Conservation (phyloP, 257 asterid genomes). For the Solanum tarapatanum region DNA sequence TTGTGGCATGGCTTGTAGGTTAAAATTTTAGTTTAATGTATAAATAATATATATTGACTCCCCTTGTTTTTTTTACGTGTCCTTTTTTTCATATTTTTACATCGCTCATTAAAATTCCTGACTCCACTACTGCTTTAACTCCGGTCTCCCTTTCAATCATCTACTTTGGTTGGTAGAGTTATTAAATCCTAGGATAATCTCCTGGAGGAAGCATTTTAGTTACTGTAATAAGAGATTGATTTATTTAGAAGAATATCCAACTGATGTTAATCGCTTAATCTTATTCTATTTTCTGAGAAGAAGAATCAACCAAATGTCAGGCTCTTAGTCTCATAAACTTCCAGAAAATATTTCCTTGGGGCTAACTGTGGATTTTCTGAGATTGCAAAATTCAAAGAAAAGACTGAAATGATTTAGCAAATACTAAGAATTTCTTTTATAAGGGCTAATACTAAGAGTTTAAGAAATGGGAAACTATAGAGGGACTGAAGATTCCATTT, state of each 20-base stretch:
- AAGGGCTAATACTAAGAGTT: background rate
- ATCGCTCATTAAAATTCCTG: background rate
- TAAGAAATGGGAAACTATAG: background rate
- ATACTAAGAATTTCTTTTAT: background rate
- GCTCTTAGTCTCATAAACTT: background rate
- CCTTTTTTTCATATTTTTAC: background rate
- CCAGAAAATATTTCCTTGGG: background rate
- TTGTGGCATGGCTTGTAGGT: background rate
- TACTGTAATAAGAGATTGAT: background rate
- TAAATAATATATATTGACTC: background rate
- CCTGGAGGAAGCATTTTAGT: background rate
- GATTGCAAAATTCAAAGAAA: background rate
- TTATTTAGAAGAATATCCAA: background rate
- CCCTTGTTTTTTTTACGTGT: background rate
- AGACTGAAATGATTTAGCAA: background rate
- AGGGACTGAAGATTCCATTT: background rate
- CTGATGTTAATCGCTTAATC: background rate
- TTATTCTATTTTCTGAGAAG: background rate
- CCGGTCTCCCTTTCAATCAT: background rate
- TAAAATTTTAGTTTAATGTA: background rate
- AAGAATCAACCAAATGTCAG: background rate
- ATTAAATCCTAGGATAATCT: background rate
- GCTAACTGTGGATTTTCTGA: background rate
- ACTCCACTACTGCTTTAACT: background rate
- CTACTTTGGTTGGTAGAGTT: background rate